These are phyloP conservation scores for Heracleum sosnowskyi DNA, from an alignment of 129 eudicot species.

Conservation along the genomic window DNA sequence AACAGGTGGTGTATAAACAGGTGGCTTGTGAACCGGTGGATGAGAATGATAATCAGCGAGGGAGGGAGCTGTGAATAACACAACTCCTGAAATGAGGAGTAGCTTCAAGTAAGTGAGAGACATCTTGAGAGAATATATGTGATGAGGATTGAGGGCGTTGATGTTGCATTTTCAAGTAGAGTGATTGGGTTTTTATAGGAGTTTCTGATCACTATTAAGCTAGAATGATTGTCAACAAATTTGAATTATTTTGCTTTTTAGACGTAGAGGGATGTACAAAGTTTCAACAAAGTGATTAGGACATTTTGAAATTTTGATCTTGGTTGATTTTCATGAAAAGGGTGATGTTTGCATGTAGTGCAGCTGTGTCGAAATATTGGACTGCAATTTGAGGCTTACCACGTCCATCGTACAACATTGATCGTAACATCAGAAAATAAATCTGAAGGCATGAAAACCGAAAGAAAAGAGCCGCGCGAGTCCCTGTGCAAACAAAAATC, in stretches of 20 bases:
- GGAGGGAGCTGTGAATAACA: not conserved
- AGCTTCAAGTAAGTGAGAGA: not conserved
- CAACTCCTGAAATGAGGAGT: not conserved
- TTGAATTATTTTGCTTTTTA: not conserved
- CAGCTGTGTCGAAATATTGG: not conserved
- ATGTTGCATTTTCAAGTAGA: not conserved
- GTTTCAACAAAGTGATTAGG: not conserved
- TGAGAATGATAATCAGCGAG: not conserved
- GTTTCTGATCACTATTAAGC: not conserved
- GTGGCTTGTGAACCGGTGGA: not conserved
- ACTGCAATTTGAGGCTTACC: not conserved
- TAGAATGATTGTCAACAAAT: not conserved
- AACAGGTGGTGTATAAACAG: not conserved
- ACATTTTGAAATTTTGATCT: not conserved
- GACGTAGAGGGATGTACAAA: not conserved
- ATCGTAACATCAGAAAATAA: not conserved
- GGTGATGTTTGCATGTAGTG: not conserved
- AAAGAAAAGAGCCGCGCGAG: not conserved
- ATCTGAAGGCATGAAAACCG: not conserved
- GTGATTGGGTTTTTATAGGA: conserved; percentile 5
- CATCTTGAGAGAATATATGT: not conserved
- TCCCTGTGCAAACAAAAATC: not conserved
- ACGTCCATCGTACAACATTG: not conserved
- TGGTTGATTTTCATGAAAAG: not conserved
- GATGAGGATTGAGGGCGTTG: no score